Conservation (phyloP, 2,329 filamentous ascomycete species). For the Aspergillus pseudoglaucus region DNA sequence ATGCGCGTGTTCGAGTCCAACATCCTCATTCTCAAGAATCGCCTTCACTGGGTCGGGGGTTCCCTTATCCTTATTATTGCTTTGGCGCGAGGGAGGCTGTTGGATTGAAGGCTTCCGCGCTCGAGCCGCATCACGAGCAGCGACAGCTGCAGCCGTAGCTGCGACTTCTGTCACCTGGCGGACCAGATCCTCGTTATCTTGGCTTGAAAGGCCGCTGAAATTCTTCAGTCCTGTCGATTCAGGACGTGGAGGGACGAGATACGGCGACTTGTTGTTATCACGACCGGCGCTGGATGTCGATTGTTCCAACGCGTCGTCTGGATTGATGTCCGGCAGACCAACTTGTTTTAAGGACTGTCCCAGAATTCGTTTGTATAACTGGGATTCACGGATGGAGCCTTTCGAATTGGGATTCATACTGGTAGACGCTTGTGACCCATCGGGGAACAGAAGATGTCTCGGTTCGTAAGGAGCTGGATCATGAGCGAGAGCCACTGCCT, state of each 20-base stretch:
- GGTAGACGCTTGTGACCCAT: constrained; percentile 23
- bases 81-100: constrained; percentile 24
- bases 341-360: constrained; percentile 83
- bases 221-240: constrained; percentile 20
- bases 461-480: constrained; percentile 30
- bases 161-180: constrained; percentile 91
- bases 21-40: constrained; percentile 44
- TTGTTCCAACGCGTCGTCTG: constrained; percentile 28
- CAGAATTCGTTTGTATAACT: constrained; percentile 87
- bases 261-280: constrained; percentile 45
- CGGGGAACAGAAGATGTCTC: constrained; percentile 24
- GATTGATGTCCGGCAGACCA: constrained; percentile 57
- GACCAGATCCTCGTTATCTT: constrained; percentile 73
- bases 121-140: constrained; percentile 66
- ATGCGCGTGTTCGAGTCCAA: constrained; percentile 38
- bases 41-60: constrained; percentile 30
- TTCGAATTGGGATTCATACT: constrained; percentile 44
- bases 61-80: constrained; percentile 32
- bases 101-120: constrained; percentile 45
- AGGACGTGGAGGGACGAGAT: constrained; percentile 68
- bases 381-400: constrained; percentile 74
- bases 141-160: constrained; percentile 80
- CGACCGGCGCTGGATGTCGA: constrained; percentile 15
- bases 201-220: constrained; percentile 65
- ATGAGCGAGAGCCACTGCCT: constrained; percentile 34